Evolutionary conservation across 2,329 filamentous ascomycete genomes (phyloP).

Genomic region (Fusarium bactridioides): DNA sequence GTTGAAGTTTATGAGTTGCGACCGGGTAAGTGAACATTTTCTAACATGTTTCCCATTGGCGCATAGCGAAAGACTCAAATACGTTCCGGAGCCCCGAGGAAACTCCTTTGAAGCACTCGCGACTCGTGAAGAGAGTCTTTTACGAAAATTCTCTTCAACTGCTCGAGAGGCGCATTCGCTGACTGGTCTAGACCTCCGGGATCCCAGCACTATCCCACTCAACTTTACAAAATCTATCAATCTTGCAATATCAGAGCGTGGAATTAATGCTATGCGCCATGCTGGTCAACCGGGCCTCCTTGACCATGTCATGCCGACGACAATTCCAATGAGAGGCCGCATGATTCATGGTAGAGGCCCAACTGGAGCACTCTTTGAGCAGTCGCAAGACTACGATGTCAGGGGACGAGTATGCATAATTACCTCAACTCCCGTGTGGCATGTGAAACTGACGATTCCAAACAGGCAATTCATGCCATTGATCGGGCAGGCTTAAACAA

Average conservation of each 20-base stretch:
- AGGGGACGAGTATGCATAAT: constrained; percentile 74
- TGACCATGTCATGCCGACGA: constrained; percentile 75
- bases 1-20: constrained; percentile 96
- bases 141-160: not conserved
- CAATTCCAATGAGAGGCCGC: constrained; percentile 92
- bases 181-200: constrained; percentile 75
- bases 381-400: constrained; percentile 90
- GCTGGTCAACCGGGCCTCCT: constrained; percentile 73
- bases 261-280: constrained; percentile 84
- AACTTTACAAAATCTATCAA: constrained; percentile 99
- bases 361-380: constrained; percentile 74
- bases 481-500: constrained; percentile 87
- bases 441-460: constrained; percentile 11
- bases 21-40: constrained; percentile 69
- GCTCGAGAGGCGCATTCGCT: constrained; percentile 14
- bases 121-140: not conserved
- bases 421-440: constrained; percentile 18
- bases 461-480: constrained; percentile 81
- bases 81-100: not conserved
- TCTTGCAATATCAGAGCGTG: constrained; percentile 89
- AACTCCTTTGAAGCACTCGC: not conserved
- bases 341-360: constrained; percentile 86
- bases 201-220: constrained; percentile 81
- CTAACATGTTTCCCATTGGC: not conserved
- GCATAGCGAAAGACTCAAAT: constrained; percentile 2